phyloP scores from a whole-genome alignment of 192 early-diverging fungal species.

The Dissophora ornata region DNA sequence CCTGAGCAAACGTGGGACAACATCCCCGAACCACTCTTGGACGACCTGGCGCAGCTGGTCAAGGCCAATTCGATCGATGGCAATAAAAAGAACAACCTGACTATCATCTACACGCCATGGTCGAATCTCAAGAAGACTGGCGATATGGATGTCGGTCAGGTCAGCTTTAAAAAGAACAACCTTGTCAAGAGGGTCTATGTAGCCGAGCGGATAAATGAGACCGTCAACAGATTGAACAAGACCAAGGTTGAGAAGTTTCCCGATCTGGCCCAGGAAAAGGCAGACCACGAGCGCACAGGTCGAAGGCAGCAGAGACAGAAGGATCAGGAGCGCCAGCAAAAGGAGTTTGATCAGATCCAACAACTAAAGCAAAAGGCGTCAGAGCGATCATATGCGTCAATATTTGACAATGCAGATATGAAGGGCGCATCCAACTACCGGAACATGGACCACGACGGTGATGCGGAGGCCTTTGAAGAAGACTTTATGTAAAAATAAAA shows the following conservation, averaged over 20 bases:
- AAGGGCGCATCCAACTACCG: conserved; percentile 60
- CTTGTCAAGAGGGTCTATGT: conserved; percentile 82
- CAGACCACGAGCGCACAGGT: conserved; percentile 65
- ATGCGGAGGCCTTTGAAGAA: conserved; percentile 66
- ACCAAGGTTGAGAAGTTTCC: conserved; percentile 82
- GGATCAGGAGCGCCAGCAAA: conserved; percentile 54
- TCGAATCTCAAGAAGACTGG: conserved; percentile 90
- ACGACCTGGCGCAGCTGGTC: conserved; percentile 92
- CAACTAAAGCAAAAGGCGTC: conserved; percentile 55
- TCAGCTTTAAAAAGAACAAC: conserved; percentile 86
- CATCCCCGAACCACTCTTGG: conserved; percentile 78
- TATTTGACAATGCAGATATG: conserved; percentile 66
- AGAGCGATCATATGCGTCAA: conserved; percentile 59
- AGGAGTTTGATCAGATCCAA: conserved; percentile 52
- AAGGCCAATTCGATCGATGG: conserved; percentile 98
- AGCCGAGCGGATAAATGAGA: conserved; percentile 78
- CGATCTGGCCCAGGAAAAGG: conserved; percentile 82
- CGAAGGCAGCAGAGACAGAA: conserved; percentile 41
- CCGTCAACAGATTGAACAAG: conserved; percentile 95
- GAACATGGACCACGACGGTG: conserved; percentile 61
- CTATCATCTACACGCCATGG: conserved; percentile 95
- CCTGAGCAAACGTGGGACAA: conserved; percentile 80
- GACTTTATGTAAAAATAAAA: conserved; percentile 73
- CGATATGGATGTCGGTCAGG: conserved; percentile 97
- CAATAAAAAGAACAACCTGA: conserved; percentile 93